These are phyloP conservation scores for Cercospora sp. DNA, from an alignment of 2,329 filamentous ascomycete genomes.

Conservation along the genomic window DNA sequence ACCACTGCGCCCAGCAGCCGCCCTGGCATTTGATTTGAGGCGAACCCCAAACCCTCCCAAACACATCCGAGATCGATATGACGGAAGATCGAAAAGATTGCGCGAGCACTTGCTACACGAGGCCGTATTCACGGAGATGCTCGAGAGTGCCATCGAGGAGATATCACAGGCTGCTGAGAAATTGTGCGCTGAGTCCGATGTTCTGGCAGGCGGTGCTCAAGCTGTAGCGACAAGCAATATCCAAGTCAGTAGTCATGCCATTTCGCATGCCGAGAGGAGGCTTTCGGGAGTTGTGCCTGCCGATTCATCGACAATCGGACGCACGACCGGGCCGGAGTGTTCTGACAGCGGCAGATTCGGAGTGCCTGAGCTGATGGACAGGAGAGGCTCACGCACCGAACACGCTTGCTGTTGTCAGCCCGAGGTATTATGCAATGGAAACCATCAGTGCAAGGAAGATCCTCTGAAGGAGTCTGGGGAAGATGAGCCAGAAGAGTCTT, in stretches of 20 bases:
- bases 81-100: conserved; percentile 21
- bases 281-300: conserved; percentile 4
- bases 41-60: conserved; percentile 21
- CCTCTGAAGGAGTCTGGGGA: conserved; percentile 9
- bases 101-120: conserved; percentile 21
- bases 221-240: conserved; percentile 9
- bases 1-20: conserved; percentile 16
- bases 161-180: neutral
- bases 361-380: neutral
- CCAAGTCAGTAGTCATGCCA: neutral
- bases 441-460: conserved; percentile 15
- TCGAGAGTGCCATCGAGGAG: neutral
- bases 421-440: neutral
- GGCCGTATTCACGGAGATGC: conserved; percentile 10
- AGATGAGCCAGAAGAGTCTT: neutral
- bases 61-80: conserved; percentile 19
- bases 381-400: conserved; percentile 3
- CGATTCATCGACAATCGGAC: neutral
- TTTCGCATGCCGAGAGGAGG: neutral
- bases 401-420: conserved; percentile 2
- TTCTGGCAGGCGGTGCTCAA: neutral
- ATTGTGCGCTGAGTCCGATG: neutral
- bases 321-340: conserved; percentile 8
- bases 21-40: conserved; percentile 20
- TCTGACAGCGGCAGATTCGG: conserved; percentile 16